A percentile compares a stretch with the other conserved stretches of the same genome.
Evolutionary conservation across 768 basidiomycete species (phyloP).

Genomic region (Inosperma sp.): DNA sequence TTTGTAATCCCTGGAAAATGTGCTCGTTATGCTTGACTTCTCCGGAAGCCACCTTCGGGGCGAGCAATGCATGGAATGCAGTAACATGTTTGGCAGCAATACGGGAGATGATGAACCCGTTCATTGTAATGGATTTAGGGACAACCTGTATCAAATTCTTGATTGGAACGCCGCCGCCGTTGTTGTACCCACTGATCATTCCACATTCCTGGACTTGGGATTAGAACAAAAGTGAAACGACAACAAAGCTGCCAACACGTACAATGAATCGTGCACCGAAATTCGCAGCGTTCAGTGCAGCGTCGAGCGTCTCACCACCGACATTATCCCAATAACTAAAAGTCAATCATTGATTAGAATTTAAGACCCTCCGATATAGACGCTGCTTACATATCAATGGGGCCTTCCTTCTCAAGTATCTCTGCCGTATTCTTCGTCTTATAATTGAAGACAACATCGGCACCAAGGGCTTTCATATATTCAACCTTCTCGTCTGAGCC

Average conservation of each 20-base stretch:
- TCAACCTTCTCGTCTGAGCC: conserved; percentile 72
- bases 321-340: conserved; percentile 61
- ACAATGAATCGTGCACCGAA: conserved; percentile 48
- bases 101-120: conserved; percentile 36
- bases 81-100: conserved; percentile 33
- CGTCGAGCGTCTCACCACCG: conserved; percentile 55
- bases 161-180: conserved; percentile 28
- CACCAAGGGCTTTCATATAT: conserved; percentile 56
- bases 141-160: conserved; percentile 38
- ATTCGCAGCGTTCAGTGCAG: conserved; percentile 47
- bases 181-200: conserved; percentile 39
- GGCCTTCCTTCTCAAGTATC: conserved; percentile 51
- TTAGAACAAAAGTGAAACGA: conserved; percentile 12
- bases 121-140: conserved; percentile 47
- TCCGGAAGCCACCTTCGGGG: conserved; percentile 36
- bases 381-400: conserved; percentile 39
- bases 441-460: conserved; percentile 70
- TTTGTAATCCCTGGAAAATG: conserved; percentile 40
- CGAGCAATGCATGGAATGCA: conserved; percentile 41
- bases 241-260: conserved; percentile 18
- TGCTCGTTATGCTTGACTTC: conserved; percentile 48
- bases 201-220: conserved; percentile 39
- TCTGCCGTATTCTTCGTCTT: conserved; percentile 53
- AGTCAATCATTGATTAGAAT: conserved; percentile 23
- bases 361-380: neutral